These are phyloP conservation scores for Ziziphus jujuba DNA, from an alignment of 306 rosid species.

Conservation along the genomic window DNA sequence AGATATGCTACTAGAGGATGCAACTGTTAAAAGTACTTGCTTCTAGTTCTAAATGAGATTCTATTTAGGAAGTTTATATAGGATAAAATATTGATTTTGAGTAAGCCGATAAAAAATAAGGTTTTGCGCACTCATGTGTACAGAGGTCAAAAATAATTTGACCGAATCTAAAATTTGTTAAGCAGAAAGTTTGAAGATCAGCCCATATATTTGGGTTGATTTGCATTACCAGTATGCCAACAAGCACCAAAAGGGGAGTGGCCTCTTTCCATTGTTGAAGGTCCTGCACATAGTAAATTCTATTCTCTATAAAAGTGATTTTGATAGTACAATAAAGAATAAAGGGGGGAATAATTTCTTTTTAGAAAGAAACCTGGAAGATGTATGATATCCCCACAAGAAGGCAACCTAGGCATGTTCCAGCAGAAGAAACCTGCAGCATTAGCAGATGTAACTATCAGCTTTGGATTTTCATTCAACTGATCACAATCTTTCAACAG, in stretches of 20 bases:
- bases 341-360: conserved; percentile 12
- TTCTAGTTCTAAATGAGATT: too few relatives aligned
- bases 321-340: not conserved
- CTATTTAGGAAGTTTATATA: too few relatives aligned
- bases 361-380: conserved; percentile 47
- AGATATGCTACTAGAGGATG: too few relatives aligned
- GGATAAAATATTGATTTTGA: too few relatives aligned
- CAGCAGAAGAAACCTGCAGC: conserved; percentile 53
- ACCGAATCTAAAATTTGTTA: too few relatives aligned
- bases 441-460: conserved; percentile 14
- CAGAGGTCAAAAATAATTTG: too few relatives aligned
- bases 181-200: not conserved
- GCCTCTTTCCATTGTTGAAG: conserved; percentile 44
- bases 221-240: conserved; percentile 71
- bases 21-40: too few relatives aligned
- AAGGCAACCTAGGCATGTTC: conserved; percentile 74
- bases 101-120: too few relatives aligned
- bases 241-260: conserved; percentile 59
- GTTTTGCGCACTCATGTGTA: too few relatives aligned
- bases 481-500: not conserved
- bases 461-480: conserved; percentile 7
- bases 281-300: conserved; percentile 43
- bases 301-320: conserved; percentile 2
- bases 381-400: conserved; percentile 56
- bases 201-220: not conserved